Conservation (phyloP, 495 filamentous ascomycete genomes). For the Trichoderma parareesei region DNA sequence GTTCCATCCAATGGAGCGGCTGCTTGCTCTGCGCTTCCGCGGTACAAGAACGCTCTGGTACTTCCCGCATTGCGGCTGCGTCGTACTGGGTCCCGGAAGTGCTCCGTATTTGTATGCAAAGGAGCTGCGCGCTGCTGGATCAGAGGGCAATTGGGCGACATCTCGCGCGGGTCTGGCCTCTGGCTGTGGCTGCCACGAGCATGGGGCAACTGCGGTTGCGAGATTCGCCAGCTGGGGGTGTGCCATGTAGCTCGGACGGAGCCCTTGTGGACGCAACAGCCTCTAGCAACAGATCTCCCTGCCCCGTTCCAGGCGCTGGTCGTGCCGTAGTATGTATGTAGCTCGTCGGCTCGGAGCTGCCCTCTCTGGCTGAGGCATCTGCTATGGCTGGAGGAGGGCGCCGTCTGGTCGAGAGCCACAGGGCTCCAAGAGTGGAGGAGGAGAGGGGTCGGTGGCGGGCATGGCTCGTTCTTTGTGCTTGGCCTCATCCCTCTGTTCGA, state of each 20-base stretch:
- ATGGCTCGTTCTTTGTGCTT: not conserved
- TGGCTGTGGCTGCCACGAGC: slow-evolving; percentile 7
- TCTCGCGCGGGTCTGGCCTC: slow-evolving; percentile 1
- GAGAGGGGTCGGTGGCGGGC: slow-evolving; percentile 8
- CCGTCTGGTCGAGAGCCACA: not conserved
- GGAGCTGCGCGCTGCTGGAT: not conserved
- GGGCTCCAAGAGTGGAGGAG: slow-evolving; percentile 6
- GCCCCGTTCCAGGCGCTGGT: not conserved
- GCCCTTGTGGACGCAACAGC: not conserved
- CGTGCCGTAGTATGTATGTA: not conserved
- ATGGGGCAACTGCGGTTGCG: slow-evolving; percentile 2
- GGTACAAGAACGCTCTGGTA: not conserved
- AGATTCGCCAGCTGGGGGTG: not conserved
- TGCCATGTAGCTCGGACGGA: not conserved
- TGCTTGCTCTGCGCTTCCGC: slow-evolving; percentile 4
- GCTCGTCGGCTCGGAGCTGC: not conserved
- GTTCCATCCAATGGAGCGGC: not conserved
- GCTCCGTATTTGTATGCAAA: not conserved
- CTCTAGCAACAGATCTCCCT: not conserved
- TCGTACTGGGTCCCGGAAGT: not conserved
- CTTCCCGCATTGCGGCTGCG: not conserved
- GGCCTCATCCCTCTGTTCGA: not conserved
- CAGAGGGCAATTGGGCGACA: not conserved
- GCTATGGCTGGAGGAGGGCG: not conserved
- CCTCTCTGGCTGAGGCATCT: slow-evolving; percentile 6